Percentiles rank a stretch among this genome's conserved stretches.
phyloP scores from a whole-genome alignment of 1,284 basidiomycete genomes.

The Ceratobasidium sp. region DNA sequence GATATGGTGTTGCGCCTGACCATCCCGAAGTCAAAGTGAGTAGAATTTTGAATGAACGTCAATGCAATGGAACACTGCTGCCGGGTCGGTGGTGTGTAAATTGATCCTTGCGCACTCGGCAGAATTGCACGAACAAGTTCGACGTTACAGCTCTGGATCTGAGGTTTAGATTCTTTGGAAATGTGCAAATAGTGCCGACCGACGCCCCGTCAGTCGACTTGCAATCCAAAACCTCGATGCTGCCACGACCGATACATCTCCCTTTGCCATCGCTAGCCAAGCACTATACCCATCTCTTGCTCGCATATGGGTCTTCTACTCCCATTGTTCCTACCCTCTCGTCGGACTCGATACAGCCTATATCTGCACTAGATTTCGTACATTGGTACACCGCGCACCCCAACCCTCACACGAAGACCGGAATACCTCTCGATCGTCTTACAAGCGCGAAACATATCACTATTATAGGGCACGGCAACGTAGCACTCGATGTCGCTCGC shows the following conservation, averaged over 20 bases:
- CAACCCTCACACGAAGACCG: conserved; percentile 58
- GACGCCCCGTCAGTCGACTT: not conserved
- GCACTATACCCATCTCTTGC: conserved; percentile 85
- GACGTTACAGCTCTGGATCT: conserved; percentile 79
- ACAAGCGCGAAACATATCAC: conserved; percentile 77
- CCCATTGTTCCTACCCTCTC: conserved; percentile 70
- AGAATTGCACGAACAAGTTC: conserved; percentile 99
- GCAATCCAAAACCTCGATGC: conserved; percentile 58
- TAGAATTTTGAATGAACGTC: conserved; percentile 41
- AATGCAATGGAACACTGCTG: not conserved
- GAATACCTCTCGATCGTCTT: conserved; percentile 70
- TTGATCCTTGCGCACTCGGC: conserved; percentile 24
- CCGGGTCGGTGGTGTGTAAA: conserved; percentile 13
- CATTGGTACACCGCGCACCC: conserved; percentile 99
- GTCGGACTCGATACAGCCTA: conserved; percentile 66
- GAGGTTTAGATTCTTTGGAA: conserved; percentile 92
- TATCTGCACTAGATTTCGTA: conserved; percentile 88
- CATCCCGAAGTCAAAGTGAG: conserved; percentile 97
- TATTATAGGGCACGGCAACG: conserved; percentile 96
- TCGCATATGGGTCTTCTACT: conserved; percentile 83
- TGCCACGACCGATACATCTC: conserved; percentile 61
- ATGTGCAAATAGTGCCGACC: conserved; percentile 78
- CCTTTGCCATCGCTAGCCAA: conserved; percentile 63
- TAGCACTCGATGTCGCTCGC: conserved; percentile 93
- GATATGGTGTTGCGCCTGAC: conserved; percentile 98